A percentile compares a stretch with the other conserved stretches of the same genome.
Conservation (phyloP, 441 rosid species). For the Manihot esculenta region DNA sequence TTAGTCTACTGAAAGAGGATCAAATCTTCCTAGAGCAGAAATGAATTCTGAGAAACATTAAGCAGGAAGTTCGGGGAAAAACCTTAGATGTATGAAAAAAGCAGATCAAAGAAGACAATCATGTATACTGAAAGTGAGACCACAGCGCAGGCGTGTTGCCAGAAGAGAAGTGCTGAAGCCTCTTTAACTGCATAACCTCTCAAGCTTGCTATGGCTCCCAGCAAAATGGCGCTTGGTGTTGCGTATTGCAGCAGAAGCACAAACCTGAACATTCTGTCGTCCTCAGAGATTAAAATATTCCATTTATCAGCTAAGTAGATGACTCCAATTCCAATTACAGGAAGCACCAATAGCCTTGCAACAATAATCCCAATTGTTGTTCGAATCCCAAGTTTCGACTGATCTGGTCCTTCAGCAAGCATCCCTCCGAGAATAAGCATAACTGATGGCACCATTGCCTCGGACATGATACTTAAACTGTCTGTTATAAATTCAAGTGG, state of each 20-base stretch:
- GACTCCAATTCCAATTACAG: conserved; percentile 69
- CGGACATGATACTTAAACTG: conserved; percentile 69
- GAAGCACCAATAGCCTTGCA: conserved; percentile 84
- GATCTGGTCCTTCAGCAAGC: conserved; percentile 82
- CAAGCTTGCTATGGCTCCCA: conserved; percentile 87
- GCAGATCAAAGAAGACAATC: conserved; percentile 23
- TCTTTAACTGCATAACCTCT: conserved; percentile 82
- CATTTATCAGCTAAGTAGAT: conserved; percentile 54
- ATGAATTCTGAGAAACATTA: neutral
- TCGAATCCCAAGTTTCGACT: conserved; percentile 64
- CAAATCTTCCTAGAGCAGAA: neutral
- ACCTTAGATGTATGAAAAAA: conserved; percentile 14
- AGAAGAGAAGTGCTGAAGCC: conserved; percentile 84
- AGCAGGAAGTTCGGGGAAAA: neutral
- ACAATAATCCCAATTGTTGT: conserved; percentile 65
- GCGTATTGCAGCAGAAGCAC: conserved; percentile 83
- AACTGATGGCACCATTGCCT: conserved; percentile 89
- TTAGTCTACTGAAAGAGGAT: no score
- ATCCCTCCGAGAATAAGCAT: conserved; percentile 95
- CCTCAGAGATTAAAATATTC: conserved; percentile 38
- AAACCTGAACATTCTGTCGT: conserved; percentile 69
- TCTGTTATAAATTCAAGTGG: conserved; percentile 78
- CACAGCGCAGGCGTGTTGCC: conserved; percentile 81
- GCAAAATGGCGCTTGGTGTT: conserved; percentile 82
- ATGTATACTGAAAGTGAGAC: conserved; percentile 67